A percentile compares a stretch with the other conserved stretches of the same genome.
Evolutionary conservation across 1,284 basidiomycete species (phyloP).

Genomic region (Megacollybia platyphylla): DNA sequence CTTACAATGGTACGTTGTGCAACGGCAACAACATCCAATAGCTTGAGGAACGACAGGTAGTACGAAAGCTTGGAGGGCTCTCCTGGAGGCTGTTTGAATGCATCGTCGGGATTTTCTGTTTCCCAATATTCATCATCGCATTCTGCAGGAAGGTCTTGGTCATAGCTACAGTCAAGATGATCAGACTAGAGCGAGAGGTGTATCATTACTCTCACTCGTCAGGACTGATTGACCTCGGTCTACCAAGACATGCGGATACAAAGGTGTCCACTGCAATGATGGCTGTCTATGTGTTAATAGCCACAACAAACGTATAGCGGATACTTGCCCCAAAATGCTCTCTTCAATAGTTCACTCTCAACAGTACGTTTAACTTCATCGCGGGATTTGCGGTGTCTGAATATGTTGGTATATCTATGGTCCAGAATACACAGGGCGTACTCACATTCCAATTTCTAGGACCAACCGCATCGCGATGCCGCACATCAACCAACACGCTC

Average conservation of each 20-base stretch:
- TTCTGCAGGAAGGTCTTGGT: constrained; percentile 44
- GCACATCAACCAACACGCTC: not conserved
- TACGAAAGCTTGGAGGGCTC: constrained; percentile 31
- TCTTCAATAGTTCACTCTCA: constrained; percentile 44
- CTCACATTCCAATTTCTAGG: constrained; percentile 3
- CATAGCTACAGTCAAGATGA: constrained; percentile 25
- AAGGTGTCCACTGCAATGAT: constrained; percentile 17
- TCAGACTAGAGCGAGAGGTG: not conserved
- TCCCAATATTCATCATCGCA: constrained; percentile 60
- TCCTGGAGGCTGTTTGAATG: constrained; percentile 32
- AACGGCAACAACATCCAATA: constrained; percentile 45
- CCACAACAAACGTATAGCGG: no score
- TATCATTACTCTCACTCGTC: constrained; percentile 22
- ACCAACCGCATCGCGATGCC: constrained; percentile 5
- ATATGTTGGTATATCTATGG: no score
- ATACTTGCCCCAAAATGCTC: constrained; percentile 31
- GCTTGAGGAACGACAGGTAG: constrained; percentile 38
- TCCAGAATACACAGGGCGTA: no score
- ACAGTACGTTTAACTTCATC: constrained; percentile 5
- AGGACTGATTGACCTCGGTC: constrained; percentile 35
- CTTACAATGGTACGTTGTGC: constrained; percentile 42
- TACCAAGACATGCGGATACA: constrained; percentile 31
- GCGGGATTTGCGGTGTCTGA: not conserved
- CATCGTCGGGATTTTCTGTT: constrained; percentile 23
- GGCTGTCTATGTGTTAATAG: no score